Evolutionary conservation across 257 asterid genomes (phyloP), one percentile per base, ranked within the genome.

Genomic region (Solanum piurae): DNA sequence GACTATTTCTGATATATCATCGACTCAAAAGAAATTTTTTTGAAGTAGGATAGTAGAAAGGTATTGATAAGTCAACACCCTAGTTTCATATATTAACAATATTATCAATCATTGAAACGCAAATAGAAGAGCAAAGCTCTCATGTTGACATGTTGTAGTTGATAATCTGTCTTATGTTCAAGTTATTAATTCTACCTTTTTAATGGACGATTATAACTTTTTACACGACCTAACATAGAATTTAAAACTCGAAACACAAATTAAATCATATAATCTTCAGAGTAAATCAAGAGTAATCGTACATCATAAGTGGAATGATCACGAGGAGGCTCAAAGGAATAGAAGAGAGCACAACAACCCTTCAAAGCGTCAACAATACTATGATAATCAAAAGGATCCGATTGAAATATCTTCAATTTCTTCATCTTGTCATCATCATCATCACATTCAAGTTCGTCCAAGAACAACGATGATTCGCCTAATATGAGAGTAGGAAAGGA

Each of bases 341-440:
- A 96, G 87, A 96, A 94, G 93, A 95, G 89, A 55, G 95, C 98
- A 46, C 83, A 92, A 31, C 98, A 96, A 1, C 97, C 98, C 86
- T 91, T 95, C 33, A 96, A 89, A 0, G 98, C 99, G 21, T 94
- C 98, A 90, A 94, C 66, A 52, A 95, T 92, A 93, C 98, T 96
- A 88, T 92, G 97, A 87, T 95, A 96, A 88, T 96, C 98, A 92
- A 96, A 93, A 10, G 96, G 98, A 88, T 95, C 99, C 27, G 92
- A 87, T 7, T 91, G 88, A 64, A 94, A 96, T 7, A 94, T 94
- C 83, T 90, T 94, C 92, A 95, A 83, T 36, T 91, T 91, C 93
- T 92, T 86, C 44, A 88, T 88, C 68, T 91, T 66, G 34, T 38
- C 94, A 92, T 23, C 89, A 93, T 25, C 90, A 97, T 94, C 92